Evolutionary conservation across 257 asterid genomes (phyloP).

Genomic region (Phtheirospermum japonicum): DNA sequence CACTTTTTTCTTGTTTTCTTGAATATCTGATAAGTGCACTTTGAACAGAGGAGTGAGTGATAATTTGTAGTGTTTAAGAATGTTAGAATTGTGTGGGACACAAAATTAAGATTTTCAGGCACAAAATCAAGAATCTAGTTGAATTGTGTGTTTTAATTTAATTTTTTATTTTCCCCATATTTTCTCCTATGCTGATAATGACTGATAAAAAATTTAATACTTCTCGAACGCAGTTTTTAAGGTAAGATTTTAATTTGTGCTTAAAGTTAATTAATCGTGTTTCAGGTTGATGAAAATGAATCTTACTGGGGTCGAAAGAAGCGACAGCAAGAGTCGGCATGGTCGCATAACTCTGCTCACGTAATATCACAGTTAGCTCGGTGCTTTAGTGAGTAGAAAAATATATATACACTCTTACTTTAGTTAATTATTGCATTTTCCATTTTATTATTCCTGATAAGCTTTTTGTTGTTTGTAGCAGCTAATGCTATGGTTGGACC

Average conservation of each 20-base stretch:
- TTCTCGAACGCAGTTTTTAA: background rate
- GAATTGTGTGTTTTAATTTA: too few relatives aligned
- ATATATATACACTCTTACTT: conserved; percentile 6
- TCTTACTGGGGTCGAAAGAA: conserved; percentile 53
- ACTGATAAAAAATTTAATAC: too few relatives aligned
- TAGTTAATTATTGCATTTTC: conserved; percentile 18
- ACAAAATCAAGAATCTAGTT: background rate
- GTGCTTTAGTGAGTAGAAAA: conserved; percentile 75
- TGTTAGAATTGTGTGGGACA: conserved; percentile 27
- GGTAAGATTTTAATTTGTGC: conserved; percentile 19
- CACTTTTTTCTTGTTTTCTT: too few relatives aligned
- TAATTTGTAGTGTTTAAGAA: too few relatives aligned
- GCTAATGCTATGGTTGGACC: conserved; percentile 99
- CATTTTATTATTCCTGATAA: background rate
- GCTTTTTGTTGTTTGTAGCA: conserved; percentile 28
- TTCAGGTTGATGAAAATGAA: conserved; percentile 88
- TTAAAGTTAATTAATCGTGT: conserved; percentile 32
- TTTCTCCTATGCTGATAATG: too few relatives aligned
- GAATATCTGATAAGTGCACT: too few relatives aligned
- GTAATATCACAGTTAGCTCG: conserved; percentile 75
- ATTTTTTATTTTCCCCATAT: too few relatives aligned
- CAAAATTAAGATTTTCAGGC: conserved; percentile 17
- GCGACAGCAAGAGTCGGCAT: conserved; percentile 49
- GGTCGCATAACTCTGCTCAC: conserved; percentile 63
- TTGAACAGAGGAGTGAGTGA: too few relatives aligned